These are phyloP conservation scores for Brasilioporus rufonigricans DNA, from an alignment of 768 basidiomycete species.

Conservation along the genomic window DNA sequence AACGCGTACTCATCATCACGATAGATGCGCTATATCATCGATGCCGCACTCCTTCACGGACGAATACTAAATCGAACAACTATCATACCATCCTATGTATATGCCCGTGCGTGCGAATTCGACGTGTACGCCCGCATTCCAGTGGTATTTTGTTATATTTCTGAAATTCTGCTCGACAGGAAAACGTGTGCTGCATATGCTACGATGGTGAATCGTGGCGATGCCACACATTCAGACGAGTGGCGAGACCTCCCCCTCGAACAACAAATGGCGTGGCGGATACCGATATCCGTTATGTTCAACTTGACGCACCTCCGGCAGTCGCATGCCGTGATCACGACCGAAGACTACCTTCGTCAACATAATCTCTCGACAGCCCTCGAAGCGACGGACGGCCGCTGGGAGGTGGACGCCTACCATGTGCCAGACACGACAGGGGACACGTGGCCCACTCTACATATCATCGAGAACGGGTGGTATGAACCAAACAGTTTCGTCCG, in stretches of 20 bases:
- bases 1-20: background rate
- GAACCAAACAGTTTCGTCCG: slow-evolving; percentile 35
- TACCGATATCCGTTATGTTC: slow-evolving; percentile 41
- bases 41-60: slow-evolving; percentile 43
- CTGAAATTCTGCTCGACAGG: slow-evolving; percentile 14
- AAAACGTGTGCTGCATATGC: slow-evolving; percentile 39
- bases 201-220: slow-evolving; percentile 45
- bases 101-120: slow-evolving; percentile 45
- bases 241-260: slow-evolving; percentile 40
- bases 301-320: slow-evolving; percentile 40
- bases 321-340: slow-evolving; percentile 37
- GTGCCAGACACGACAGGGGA: slow-evolving; percentile 14
- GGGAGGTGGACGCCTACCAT: slow-evolving; percentile 37
- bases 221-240: slow-evolving; percentile 38
- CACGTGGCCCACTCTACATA: slow-evolving; percentile 24
- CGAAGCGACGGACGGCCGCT: slow-evolving; percentile 39
- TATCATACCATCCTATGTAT: slow-evolving; percentile 45
- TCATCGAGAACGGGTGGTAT: slow-evolving; percentile 39
- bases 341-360: slow-evolving; percentile 42
- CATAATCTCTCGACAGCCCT: slow-evolving; percentile 32
- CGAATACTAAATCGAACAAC: slow-evolving; percentile 41
- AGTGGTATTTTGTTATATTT: background rate
- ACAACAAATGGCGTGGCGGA: slow-evolving; percentile 35
- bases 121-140: slow-evolving; percentile 21
- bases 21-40: slow-evolving; percentile 50